Conservation (phyloP, 23 red algal species). For the Gracilaria vermiculophylla region DNA sequence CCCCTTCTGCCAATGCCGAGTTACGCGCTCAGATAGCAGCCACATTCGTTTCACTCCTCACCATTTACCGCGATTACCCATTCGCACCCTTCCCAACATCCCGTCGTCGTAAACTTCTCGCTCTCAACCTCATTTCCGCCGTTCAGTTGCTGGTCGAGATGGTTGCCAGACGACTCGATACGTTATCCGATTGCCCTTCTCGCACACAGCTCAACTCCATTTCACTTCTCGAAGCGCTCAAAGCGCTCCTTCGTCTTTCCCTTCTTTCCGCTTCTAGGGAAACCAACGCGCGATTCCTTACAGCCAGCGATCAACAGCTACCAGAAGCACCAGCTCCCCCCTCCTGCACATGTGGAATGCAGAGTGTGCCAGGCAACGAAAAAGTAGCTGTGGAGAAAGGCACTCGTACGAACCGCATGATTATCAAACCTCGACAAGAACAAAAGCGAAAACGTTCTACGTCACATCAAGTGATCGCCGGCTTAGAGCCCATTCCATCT, state of each 20-base stretch:
- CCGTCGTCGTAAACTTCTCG: slow-evolving; percentile 9
- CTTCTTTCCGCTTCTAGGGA: slow-evolving; percentile 9
- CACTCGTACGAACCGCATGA: slow-evolving; percentile 19
- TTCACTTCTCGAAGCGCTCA: slow-evolving; percentile 40
- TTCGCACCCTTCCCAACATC: slow-evolving; percentile 13
- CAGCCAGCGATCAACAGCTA: slow-evolving; percentile 18
- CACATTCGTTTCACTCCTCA: slow-evolving; percentile 39
- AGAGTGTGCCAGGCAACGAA: slow-evolving; percentile 21
- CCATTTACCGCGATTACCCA: slow-evolving; percentile 39
- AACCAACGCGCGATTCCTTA: slow-evolving; percentile 2
- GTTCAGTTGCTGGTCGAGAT: slow-evolving; percentile 48
- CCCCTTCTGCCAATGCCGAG: slow-evolving; percentile 39
- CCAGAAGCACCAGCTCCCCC: slow-evolving; percentile 19
- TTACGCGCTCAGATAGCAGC: slow-evolving; percentile 36
- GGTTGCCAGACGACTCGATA: slow-evolving; percentile 22
- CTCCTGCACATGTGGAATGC: slow-evolving; percentile 57
- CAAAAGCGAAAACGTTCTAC: neutral
- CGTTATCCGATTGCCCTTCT: neutral
- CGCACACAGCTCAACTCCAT: slow-evolving; percentile 4
- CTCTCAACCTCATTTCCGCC: slow-evolving; percentile 36
- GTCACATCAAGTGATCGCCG: neutral
- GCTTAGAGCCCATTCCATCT: slow-evolving; percentile 6
- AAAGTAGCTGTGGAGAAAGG: slow-evolving; percentile 33
- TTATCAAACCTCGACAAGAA: slow-evolving; percentile 29
- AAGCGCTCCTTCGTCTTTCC: slow-evolving; percentile 35